These are phyloP conservation scores for Lactarius tabidus DNA, from an alignment of 768 basidiomycete genomes.

Conservation along the genomic window DNA sequence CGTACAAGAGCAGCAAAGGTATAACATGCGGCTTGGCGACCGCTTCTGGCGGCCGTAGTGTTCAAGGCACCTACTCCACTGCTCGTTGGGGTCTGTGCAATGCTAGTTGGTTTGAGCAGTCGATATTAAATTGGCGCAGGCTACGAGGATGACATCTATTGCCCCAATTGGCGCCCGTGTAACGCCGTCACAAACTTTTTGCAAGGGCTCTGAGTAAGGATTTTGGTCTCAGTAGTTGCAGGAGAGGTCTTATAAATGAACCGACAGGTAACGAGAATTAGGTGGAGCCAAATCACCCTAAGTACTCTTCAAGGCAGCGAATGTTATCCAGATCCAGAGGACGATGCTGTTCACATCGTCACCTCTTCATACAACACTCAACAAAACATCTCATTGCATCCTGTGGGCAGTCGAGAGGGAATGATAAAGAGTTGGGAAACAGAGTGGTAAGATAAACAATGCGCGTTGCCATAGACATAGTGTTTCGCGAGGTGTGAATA, in stretches of 20 bases:
- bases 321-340: neutral
- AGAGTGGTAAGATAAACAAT: neutral
- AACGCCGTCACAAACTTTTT: slow-evolving; percentile 10
- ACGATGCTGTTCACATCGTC: neutral
- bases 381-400: neutral
- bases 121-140: neutral
- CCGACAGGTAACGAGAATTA: neutral
- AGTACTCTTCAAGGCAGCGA: neutral
- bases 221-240: slow-evolving; percentile 19
- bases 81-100: slow-evolving; percentile 2
- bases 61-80: slow-evolving; percentile 23
- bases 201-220: slow-evolving; percentile 13
- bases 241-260: slow-evolving; percentile 16
- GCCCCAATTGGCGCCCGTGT: slow-evolving; percentile 12
- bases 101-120: neutral
- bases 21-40: slow-evolving; percentile 50
- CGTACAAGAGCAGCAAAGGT: slow-evolving; percentile 51
- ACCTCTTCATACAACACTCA: neutral
- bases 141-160: slow-evolving; percentile 14
- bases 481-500: slow-evolving; percentile 11
- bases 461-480: slow-evolving; percentile 15
- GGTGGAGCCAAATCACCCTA: neutral
- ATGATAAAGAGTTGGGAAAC: slow-evolving; percentile 3
- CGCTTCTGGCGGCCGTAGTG: slow-evolving; percentile 52
- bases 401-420: slow-evolving; percentile 4